Conservation (phyloP, 169 alveolate genomes). For the Plasmodium malariae region DNA sequence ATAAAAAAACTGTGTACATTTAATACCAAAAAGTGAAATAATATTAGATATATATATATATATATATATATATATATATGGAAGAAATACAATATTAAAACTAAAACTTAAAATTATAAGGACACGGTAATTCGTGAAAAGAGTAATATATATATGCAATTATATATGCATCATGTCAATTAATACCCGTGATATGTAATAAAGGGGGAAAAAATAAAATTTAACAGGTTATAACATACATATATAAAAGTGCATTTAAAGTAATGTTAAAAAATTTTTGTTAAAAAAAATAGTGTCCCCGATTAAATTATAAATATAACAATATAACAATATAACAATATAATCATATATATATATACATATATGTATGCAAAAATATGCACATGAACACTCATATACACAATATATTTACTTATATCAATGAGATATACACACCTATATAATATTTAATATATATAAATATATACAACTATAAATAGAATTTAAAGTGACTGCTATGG, state of each 20-base stretch:
- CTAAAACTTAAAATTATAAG: conserved; percentile 71
- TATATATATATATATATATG: neutral
- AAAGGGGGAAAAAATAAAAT: too few species aligned
- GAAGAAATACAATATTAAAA: conserved; percentile 51
- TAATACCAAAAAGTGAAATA: conserved; percentile 8
- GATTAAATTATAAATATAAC: too few species aligned
- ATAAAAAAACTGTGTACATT: conserved; percentile 8
- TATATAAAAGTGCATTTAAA: conserved; percentile 1
- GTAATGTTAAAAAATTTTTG: neutral
- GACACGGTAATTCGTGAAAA: neutral
- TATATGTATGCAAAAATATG: neutral
- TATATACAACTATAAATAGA: neutral
- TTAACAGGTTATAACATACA: neutral
- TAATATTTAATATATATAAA: neutral
- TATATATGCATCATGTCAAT: neutral
- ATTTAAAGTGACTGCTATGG: neutral
- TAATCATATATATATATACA: too few species aligned
- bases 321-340: too few species aligned
- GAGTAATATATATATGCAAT: neutral
- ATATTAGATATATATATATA: neutral
- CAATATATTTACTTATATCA: neutral
- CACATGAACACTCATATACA: neutral
- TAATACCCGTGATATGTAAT: neutral
- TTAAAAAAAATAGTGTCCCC: too few species aligned
- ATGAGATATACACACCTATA: conserved; percentile 5